A percentile compares a stretch with the other conserved stretches of the same genome.
Conservation (phyloP, 495 filamentous ascomycete species). For the Parathielavia appendiculata region DNA sequence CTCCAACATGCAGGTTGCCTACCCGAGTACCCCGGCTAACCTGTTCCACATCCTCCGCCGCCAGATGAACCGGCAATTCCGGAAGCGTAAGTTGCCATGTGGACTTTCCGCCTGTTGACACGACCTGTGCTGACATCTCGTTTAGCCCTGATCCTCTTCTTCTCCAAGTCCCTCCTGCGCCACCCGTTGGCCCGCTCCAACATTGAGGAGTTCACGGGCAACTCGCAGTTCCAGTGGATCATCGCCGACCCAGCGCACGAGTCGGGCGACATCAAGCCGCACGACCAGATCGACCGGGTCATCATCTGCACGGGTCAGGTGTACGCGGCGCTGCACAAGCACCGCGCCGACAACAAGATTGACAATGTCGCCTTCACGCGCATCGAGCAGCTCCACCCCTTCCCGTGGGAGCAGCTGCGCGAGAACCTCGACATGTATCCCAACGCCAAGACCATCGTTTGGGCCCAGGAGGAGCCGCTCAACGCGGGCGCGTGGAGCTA, state of each 20-base stretch:
- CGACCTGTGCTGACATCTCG: slow-evolving; percentile 34
- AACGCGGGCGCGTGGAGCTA: slow-evolving; percentile 96
- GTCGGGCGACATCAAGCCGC: slow-evolving; percentile 62
- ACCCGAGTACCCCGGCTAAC: slow-evolving; percentile 89
- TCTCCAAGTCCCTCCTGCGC: slow-evolving; percentile 90
- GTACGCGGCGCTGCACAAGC: slow-evolving; percentile 81
- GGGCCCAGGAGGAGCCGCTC: slow-evolving; percentile 93
- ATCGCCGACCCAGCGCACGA: slow-evolving; percentile 81
- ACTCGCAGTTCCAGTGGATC: slow-evolving; percentile 94
- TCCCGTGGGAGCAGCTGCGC: slow-evolving; percentile 94
- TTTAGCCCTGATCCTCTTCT: slow-evolving; percentile 88
- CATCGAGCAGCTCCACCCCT: slow-evolving; percentile 95
- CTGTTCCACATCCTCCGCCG: slow-evolving; percentile 92
- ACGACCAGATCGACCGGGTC: slow-evolving; percentile 86
- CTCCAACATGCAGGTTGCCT: slow-evolving; percentile 98
- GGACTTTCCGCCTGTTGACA: not conserved
- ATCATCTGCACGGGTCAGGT: slow-evolving; percentile 94
- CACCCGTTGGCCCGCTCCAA: slow-evolving; percentile 85
- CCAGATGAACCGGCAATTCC: slow-evolving; percentile 98
- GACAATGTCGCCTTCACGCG: slow-evolving; percentile 89
- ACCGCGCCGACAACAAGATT: slow-evolving; percentile 77
- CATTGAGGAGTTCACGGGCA: slow-evolving; percentile 81
- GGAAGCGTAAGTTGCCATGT: slow-evolving; percentile 71
- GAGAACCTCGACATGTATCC: slow-evolving; percentile 95
- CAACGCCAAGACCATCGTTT: slow-evolving; percentile 94